phyloP scores from a whole-genome alignment of 345 rosid genomes.

The Acer saccharum region DNA sequence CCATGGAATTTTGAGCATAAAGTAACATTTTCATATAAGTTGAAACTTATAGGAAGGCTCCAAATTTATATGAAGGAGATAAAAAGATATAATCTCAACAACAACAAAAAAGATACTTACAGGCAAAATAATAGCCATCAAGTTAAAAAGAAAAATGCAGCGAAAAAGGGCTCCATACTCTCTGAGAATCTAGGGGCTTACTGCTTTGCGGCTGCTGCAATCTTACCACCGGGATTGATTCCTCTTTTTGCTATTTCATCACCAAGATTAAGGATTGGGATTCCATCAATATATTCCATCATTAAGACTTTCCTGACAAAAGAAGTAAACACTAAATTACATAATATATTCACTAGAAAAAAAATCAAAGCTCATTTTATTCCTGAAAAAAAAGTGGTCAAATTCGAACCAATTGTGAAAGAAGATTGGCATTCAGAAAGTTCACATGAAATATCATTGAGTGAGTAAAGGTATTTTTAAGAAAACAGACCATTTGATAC shows the following conservation, averaged over 20 bases:
- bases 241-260: slow-evolving; percentile 92
- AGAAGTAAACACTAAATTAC: slow-evolving; percentile 8
- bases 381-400: not conserved
- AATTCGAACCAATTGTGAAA: not conserved
- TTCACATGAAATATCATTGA: not conserved
- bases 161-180: slow-evolving; percentile 33
- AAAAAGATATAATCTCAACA: not conserved
- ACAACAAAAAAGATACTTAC: slow-evolving; percentile 3
- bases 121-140: slow-evolving; percentile 18
- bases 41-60: slow-evolving; percentile 6
- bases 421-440: not conserved
- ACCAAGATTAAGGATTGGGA: slow-evolving; percentile 87
- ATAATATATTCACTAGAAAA: not conserved
- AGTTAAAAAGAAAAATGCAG: slow-evolving; percentile 7
- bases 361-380: slow-evolving; percentile 12
- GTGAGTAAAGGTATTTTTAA: not conserved
- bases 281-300: slow-evolving; percentile 93
- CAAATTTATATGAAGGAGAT: not conserved
- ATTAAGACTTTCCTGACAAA: slow-evolving; percentile 67
- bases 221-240: slow-evolving; percentile 77
- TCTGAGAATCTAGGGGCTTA: slow-evolving; percentile 64
- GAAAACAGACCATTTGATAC: not conserved
- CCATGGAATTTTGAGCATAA: not conserved
- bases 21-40: slow-evolving; percentile 12
- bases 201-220: slow-evolving; percentile 91